Conservation (phyloP, 305 asterid genomes). For the Caryopteris hybrid region DNA sequence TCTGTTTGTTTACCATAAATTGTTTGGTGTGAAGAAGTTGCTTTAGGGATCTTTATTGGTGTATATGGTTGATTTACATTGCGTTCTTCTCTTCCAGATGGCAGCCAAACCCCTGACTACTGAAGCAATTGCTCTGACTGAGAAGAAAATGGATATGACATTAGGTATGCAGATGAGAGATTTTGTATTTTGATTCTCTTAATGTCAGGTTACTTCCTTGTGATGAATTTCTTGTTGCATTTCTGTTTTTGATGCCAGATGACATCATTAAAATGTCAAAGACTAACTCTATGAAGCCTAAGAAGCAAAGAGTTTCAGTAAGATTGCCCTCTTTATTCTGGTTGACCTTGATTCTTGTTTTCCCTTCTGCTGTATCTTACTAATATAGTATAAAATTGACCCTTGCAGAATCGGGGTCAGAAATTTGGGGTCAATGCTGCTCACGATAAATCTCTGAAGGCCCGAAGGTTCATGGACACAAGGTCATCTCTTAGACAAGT, state of each 20-base stretch:
- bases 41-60: neutral
- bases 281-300: conserved; percentile 38
- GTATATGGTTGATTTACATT: neutral
- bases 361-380: neutral
- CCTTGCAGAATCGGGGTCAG: conserved; percentile 54
- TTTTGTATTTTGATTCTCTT: neutral
- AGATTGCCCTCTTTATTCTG: conserved; percentile 13
- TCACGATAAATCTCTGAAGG: conserved; percentile 49
- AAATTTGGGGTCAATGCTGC: conserved; percentile 35
- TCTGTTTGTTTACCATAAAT: neutral
- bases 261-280: conserved; percentile 85
- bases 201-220: neutral
- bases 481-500: conserved; percentile 81
- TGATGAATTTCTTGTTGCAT: neutral
- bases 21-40: neutral
- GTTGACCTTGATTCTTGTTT: neutral
- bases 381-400: neutral
- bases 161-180: conserved; percentile 43
- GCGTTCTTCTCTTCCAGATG: conserved; percentile 42
- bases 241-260: conserved; percentile 37
- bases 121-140: conserved; percentile 77
- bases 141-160: conserved; percentile 92
- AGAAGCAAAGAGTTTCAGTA: conserved; percentile 65
- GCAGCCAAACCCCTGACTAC: conserved; percentile 49
- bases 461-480: conserved; percentile 49